Conservation (phyloP, 805 yeast species). For the Zygosaccharomyces kombuchaensis region DNA sequence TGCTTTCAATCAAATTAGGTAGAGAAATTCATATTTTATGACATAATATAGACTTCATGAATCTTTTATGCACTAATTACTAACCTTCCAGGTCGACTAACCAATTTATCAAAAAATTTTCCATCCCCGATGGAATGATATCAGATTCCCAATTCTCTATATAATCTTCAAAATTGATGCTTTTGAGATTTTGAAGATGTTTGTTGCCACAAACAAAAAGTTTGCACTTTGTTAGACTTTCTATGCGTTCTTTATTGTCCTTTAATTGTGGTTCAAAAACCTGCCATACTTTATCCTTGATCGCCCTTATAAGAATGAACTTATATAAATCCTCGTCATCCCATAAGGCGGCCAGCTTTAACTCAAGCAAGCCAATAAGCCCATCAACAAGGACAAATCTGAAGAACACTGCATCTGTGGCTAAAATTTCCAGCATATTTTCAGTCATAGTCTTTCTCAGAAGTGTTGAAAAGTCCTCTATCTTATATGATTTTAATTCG, state of each 20-base stretch:
- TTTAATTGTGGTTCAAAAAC: slow-evolving; percentile 4
- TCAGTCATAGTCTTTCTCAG: slow-evolving; percentile 14
- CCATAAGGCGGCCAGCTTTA: slow-evolving; percentile 27
- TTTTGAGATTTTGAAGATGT: slow-evolving; percentile 12
- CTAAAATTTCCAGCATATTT: slow-evolving; percentile 20
- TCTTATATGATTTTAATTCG: slow-evolving; percentile 16
- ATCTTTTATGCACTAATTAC: neutral
- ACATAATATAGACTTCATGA: neutral
- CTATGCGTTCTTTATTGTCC: slow-evolving; percentile 1
- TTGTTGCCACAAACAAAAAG: slow-evolving; percentile 17
- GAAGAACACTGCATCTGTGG: slow-evolving; percentile 12
- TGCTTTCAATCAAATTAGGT: slow-evolving; percentile 68
- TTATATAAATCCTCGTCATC: slow-evolving; percentile 24
- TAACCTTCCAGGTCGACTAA: slow-evolving; percentile 17
- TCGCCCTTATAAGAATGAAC: slow-evolving; percentile 22
- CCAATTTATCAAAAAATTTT: slow-evolving; percentile 24
- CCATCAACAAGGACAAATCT: slow-evolving; percentile 27
- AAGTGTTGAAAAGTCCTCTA: slow-evolving; percentile 4
- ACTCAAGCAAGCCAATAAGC: slow-evolving; percentile 22
- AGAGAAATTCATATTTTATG: neutral
- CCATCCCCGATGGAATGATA: slow-evolving; percentile 14
- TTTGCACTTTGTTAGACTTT: slow-evolving; percentile 8
- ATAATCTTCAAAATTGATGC: slow-evolving; percentile 20
- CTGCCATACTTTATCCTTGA: slow-evolving; percentile 28
- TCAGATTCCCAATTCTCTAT: slow-evolving; percentile 19